Percentiles rank a stretch among this genome's conserved stretches.
phyloP scores from a whole-genome alignment of 805 yeast genomes.

The Sugiyamaella marilandica region DNA sequence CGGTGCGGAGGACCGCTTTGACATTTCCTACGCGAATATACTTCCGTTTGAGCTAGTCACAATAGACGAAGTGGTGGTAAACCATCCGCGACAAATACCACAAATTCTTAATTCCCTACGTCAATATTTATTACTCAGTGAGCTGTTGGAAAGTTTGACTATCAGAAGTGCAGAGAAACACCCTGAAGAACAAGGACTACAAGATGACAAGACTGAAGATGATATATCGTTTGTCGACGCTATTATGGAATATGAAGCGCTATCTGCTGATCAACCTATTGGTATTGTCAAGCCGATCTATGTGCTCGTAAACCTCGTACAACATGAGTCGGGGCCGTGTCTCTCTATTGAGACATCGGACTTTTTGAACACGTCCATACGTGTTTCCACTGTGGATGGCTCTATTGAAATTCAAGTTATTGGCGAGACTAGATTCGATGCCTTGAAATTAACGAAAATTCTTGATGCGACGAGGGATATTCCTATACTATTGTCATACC shows the following conservation, averaged over 20 bases:
- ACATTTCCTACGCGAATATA: constrained; percentile 24
- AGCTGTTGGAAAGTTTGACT: constrained; percentile 4
- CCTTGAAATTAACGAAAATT: background rate
- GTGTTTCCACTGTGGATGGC: background rate
- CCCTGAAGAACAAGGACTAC: background rate
- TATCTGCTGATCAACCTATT: background rate
- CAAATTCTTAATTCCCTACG: constrained; percentile 22
- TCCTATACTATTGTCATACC: background rate
- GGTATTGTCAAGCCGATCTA: background rate
- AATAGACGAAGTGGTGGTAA: constrained; percentile 27
- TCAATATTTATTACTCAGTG: constrained; percentile 1
- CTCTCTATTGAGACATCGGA: background rate
- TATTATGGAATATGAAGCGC: constrained; percentile 14
- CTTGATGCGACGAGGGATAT: background rate
- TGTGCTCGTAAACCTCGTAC: background rate
- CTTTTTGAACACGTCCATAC: background rate
- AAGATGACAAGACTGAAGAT: constrained; percentile 9
- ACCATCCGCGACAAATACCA: constrained; percentile 29
- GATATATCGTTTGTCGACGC: constrained; percentile 21
- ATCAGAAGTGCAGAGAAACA: background rate
- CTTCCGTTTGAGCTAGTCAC: constrained; percentile 26
- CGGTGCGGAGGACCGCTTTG: constrained; percentile 16
- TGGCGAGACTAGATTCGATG: background rate
- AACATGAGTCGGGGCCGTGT: background rate
- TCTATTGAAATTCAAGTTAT: background rate